Evolutionary conservation across 345 rosid species (phyloP), one percentile per base, ranked within the genome.

Genomic region (Brassica rapa): DNA sequence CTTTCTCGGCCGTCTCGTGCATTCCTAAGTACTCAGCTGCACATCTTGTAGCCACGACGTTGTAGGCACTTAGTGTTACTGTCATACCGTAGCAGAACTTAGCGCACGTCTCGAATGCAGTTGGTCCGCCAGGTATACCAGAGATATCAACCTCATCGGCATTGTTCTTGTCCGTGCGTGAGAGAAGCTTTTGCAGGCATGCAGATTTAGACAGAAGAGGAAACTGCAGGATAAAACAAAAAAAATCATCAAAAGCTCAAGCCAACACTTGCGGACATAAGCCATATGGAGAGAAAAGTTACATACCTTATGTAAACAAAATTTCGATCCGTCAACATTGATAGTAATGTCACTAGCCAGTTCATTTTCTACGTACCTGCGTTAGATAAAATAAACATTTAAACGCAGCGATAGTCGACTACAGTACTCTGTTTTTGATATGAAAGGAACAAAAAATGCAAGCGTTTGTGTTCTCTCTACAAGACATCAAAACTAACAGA

Each of bases 41-140:
- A 25, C 94, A 91, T 69, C 93, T 85, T 9, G 88, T 86, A 2
- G 87, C 88, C 1, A 91, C 85, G 8, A 93, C 90, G 66, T 93
- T 93, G 85, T 85, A 88, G 10, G 97, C 88, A 62, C 91, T 89
- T 57, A 93, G 89, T 16, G 94, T 91, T 55, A 91, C 93, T 35
- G 84, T 84, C 92, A 93, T 88, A 53, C 96, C 93, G 53, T 93
- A 93, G 77, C 96, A 91, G 77, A 90, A 93, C 75, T 93, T 93
- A 21, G 91, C 93, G 69, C 98, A 93, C 55, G 86, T 84, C 85
- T 93, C 98, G 33, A 91, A 91, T 4, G 97, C 93, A 64, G 87
- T 82, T 65, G 88, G 86, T 0, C 98, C 98, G 0, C 97, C 94
- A 0, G 98, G 97, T 80, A 91, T 87, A 76, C 85, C 86, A 3